Base-by-base conservation (phyloP, 2,329 filamentous ascomycete genomes). In the Pseudocercospora cruenta region DNA sequence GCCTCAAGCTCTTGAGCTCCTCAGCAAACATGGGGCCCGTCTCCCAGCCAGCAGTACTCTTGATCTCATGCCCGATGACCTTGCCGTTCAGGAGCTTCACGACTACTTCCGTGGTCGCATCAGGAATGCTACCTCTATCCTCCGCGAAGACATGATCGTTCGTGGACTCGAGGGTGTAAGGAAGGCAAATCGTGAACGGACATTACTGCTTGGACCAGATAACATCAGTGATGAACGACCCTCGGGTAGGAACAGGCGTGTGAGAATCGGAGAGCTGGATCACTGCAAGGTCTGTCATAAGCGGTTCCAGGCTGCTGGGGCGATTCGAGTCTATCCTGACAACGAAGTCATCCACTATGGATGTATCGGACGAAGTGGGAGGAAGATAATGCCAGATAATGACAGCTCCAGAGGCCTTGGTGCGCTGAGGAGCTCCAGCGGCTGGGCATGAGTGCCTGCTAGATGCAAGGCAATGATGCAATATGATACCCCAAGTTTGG, bases 281-380 rank as follows among this genome's bases (percentile, higher is more conserved):
- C 90, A 97, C 62, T 99, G 95, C 77, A 90, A 91, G 12, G 92
- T 96, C 16, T 99, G 95, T 77, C 91, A 97, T 79, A 98, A 97
- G 83, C 85, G 95, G 70, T 86, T 99, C 70, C 55, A 58, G 19
- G 94, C 94, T 1, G 91, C 93, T 1, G 96, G 91, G 78, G 95
- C 97, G 19, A 91, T 98, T 66, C 90, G 94, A 47, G 94, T 97
- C 12, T 86, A 95, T 79, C 92, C 94, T 6, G 91, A 96, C 72
- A 78, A 80, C 51, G 77, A 78, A 57, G 82, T 84, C 21, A 81
- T 84, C 65, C 83, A 85, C 74, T 82, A 81, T 65, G 83, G 83
- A 2, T 84, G 83, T 75, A 77, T 81, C 45, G 73, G 72, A 9
- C 70, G 69, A 53, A 69, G 66, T 66, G 63, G 65, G 10, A 65